Conservation (phyloP, 1,284 basidiomycete species). For the Kwoniella shivajii region DNA sequence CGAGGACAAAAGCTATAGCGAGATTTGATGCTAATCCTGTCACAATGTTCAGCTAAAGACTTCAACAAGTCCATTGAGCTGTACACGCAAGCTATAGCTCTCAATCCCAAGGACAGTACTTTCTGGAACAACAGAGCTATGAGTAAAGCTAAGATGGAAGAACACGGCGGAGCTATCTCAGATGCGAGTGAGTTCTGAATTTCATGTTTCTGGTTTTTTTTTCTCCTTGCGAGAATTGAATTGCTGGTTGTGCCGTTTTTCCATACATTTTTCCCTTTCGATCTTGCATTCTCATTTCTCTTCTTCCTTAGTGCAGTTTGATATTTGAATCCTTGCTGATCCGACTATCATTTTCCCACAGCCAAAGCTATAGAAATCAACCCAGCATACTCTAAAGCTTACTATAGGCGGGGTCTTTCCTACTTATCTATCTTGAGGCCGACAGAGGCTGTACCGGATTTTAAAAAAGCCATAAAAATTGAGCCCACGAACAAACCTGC, state of each 20-base stretch:
- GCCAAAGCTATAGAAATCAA: constrained; percentile 86
- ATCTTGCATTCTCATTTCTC: background rate
- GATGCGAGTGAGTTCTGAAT: constrained; percentile 48
- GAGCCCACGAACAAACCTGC: constrained; percentile 87
- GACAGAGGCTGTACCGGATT: constrained; percentile 78
- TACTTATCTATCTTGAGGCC: constrained; percentile 86
- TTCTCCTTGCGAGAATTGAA: too few species aligned
- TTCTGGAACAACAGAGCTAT: constrained; percentile 57
- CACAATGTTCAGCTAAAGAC: constrained; percentile 58
- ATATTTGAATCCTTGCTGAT: too few species aligned
- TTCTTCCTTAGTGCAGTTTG: too few species aligned
- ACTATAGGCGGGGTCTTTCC: constrained; percentile 80
- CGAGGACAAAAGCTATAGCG: too few species aligned
- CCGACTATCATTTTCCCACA: too few species aligned
- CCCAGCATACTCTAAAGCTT: constrained; percentile 78
- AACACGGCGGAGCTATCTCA: constrained; percentile 54
- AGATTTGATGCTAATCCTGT: background rate
- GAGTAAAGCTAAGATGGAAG: constrained; percentile 58
- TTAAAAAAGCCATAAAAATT: constrained; percentile 80
- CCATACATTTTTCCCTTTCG: constrained; percentile 2
- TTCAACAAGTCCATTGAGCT: constrained; percentile 68
- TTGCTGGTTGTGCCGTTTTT: background rate
- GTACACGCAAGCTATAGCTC: constrained; percentile 75
- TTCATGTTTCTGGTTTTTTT: too few species aligned
- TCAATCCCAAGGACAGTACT: constrained; percentile 63